Conservation (phyloP, 257 asterid species). For the Nicotiana tomentosiformis region DNA sequence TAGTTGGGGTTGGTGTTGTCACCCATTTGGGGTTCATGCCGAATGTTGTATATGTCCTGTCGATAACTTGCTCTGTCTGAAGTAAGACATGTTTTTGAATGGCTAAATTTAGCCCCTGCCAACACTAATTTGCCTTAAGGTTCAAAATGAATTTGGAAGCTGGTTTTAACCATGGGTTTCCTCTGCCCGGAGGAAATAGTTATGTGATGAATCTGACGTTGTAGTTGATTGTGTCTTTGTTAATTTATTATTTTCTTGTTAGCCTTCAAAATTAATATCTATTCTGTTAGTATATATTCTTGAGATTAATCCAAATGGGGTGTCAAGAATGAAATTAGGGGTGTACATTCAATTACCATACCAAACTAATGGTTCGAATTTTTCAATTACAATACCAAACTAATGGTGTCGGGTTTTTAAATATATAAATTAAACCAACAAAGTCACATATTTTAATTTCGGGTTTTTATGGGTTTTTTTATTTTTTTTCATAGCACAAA, state of each 20-base stretch:
- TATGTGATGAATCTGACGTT: not conserved
- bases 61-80: not conserved
- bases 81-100: not conserved
- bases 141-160: not conserved
- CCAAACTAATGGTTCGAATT: not conserved
- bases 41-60: slow-evolving; percentile 6
- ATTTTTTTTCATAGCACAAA: too few species aligned
- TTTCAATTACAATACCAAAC: too few species aligned
- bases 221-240: not conserved
- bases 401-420: too few species aligned
- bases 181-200: not conserved
- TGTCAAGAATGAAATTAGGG: not conserved
- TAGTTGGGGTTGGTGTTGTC: not conserved
- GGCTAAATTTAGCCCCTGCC: not conserved
- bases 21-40: not conserved
- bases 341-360: not conserved
- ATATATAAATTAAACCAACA: too few species aligned
- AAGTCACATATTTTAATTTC: too few species aligned
- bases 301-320: not conserved
- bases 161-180: not conserved
- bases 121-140: not conserved
- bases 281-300: not conserved
- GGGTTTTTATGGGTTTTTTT: too few species aligned
- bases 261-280: not conserved
- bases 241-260: not conserved